phyloP scores from a whole-genome alignment of 2,329 filamentous ascomycete species.

The Penicillium sclerotigenum region DNA sequence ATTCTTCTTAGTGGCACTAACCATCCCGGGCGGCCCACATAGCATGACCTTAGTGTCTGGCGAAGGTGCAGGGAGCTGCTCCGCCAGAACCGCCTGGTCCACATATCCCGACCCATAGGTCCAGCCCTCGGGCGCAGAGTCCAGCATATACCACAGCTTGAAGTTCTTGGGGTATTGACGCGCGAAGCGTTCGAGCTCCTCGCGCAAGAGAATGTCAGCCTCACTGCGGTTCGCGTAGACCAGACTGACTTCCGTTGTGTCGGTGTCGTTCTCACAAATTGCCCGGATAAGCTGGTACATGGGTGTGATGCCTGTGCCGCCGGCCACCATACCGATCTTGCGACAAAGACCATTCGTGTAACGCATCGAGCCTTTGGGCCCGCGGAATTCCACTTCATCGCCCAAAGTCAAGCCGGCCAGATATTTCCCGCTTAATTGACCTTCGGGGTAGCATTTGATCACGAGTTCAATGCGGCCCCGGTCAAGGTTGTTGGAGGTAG shows the following conservation, averaged over 20 bases:
- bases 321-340: slow-evolving; percentile 40
- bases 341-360: slow-evolving; percentile 32
- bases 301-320: slow-evolving; percentile 47
- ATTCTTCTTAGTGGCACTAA: slow-evolving; percentile 55
- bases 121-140: slow-evolving; percentile 50
- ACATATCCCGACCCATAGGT: slow-evolving; percentile 50
- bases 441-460: slow-evolving; percentile 35
- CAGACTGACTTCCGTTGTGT: slow-evolving; percentile 56
- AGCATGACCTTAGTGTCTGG: slow-evolving; percentile 54
- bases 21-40: slow-evolving; percentile 61
- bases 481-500: slow-evolving; percentile 34
- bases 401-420: slow-evolving; percentile 30
- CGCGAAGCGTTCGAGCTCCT: slow-evolving; percentile 56
- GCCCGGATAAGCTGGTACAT: slow-evolving; percentile 63
- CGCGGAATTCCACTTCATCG: slow-evolving; percentile 36
- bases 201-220: slow-evolving; percentile 57
- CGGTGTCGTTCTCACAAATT: slow-evolving; percentile 59
- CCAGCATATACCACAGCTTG: slow-evolving; percentile 55
- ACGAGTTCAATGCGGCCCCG: slow-evolving; percentile 32
- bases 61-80: slow-evolving; percentile 48
- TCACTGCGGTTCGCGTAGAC: slow-evolving; percentile 60
- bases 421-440: slow-evolving; percentile 30
- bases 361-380: slow-evolving; percentile 37
- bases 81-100: slow-evolving; percentile 50
- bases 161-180: slow-evolving; percentile 53